Conservation (phyloP, 2,329 filamentous ascomycete species). For the Elsinoe fawcettii region DNA sequence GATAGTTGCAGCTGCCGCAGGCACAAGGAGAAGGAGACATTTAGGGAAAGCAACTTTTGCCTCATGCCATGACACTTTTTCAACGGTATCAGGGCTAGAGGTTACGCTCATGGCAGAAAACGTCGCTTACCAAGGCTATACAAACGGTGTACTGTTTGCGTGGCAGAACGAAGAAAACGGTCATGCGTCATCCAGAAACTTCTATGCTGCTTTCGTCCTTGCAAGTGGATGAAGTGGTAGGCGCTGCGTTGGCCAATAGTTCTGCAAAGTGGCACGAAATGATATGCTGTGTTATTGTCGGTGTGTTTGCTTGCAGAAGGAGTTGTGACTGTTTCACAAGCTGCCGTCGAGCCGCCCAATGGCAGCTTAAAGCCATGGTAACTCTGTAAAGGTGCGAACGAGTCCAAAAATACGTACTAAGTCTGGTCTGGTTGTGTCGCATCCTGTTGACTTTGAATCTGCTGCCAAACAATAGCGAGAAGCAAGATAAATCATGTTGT, state of each 20-base stretch:
- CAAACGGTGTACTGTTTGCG: slow-evolving; percentile 9
- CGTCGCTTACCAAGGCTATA: slow-evolving; percentile 5
- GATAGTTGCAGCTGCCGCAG: background rate
- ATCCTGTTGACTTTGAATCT: background rate
- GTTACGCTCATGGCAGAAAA: slow-evolving; percentile 8
- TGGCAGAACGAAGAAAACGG: background rate
- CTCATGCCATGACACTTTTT: background rate
- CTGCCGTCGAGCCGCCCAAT: background rate
- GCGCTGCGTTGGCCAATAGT: slow-evolving; percentile 9
- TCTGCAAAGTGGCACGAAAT: background rate
- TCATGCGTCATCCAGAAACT: slow-evolving; percentile 7
- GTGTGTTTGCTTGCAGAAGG: background rate
- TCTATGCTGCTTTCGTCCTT: background rate
- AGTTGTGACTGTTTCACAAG: slow-evolving; percentile 7
- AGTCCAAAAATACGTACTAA: background rate
- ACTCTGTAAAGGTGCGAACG: background rate
- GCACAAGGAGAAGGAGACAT: background rate
- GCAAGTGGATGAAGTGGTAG: background rate
- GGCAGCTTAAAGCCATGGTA: background rate
- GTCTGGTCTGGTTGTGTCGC: background rate
- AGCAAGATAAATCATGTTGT: slow-evolving; percentile 3
- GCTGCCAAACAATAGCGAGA: background rate
- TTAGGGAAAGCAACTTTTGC: slow-evolving; percentile 3
- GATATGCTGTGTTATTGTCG: background rate
- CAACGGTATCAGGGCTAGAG: slow-evolving; percentile 4